Conservation (phyloP, 345 rosid species). For the Microcos paniculata region DNA sequence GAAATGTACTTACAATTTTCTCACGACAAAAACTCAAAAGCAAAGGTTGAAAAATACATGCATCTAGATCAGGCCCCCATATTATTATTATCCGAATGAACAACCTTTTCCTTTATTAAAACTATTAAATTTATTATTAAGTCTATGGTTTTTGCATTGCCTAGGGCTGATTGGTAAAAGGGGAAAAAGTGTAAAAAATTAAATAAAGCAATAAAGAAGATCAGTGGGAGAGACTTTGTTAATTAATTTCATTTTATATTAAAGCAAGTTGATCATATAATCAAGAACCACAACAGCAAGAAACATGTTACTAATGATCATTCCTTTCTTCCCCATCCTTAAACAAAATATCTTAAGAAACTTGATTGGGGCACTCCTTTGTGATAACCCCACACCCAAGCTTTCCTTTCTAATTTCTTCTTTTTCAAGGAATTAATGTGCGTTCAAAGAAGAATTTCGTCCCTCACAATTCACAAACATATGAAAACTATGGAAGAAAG, state of each 20-base stretch:
- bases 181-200: background rate
- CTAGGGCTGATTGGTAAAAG: constrained; percentile 12
- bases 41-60: constrained; percentile 21
- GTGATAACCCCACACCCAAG: background rate
- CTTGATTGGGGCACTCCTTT: constrained; percentile 16
- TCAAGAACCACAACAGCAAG: constrained; percentile 25
- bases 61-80: constrained; percentile 12
- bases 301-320: constrained; percentile 12
- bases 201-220: constrained; percentile 16
- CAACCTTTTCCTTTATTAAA: background rate
- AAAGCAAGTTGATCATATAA: constrained; percentile 39
- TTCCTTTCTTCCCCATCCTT: background rate
- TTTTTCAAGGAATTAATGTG: background rate
- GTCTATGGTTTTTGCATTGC: background rate
- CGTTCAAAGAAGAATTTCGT: no score
- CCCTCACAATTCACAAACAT: no score
- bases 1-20: background rate
- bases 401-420: no score
- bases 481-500: background rate
- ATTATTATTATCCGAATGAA: background rate
- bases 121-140: background rate
- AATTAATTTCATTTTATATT: constrained; percentile 12
- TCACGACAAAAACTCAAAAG: background rate
- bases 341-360: background rate
- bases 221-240: constrained; percentile 24